Percentiles rank a stretch among this genome's conserved stretches.
Conservation (phyloP, 1,284 basidiomycete species). For the Papiliotrema laurentii region DNA sequence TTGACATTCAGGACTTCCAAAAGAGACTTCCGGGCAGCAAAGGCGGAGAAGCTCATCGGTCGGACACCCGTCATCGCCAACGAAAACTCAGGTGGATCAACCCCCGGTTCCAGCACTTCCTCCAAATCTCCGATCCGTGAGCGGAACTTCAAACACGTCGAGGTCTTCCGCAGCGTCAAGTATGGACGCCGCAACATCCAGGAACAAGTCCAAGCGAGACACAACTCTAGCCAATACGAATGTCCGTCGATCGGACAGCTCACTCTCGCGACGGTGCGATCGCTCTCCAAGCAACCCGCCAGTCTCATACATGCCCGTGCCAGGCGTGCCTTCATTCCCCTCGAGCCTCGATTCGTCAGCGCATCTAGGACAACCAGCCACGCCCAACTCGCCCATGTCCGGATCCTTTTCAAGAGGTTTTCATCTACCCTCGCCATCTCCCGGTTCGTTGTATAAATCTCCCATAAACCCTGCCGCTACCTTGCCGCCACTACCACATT, state of each 20-base stretch:
- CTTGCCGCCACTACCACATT: constrained; percentile 20
- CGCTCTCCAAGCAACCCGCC: not conserved
- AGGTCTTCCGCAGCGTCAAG: not conserved
- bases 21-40: not conserved
- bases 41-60: constrained; percentile 2
- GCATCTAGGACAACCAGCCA: not conserved
- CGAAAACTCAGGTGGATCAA: not conserved
- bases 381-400: constrained; percentile 6
- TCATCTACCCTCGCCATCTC: constrained; percentile 37
- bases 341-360: not conserved
- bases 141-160: constrained; percentile 5
- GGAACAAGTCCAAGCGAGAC: not conserved
- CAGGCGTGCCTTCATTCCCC: not conserved
- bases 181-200: too few relatives aligned
- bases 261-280: not conserved
- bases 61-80: not conserved
- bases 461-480: not conserved
- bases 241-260: not conserved
- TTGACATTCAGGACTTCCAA: not conserved
- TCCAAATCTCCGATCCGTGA: constrained; percentile 1
- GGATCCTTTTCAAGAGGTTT: constrained; percentile 38
- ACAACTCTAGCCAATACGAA: not conserved
- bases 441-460: constrained; percentile 33
- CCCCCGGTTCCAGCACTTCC: not conserved
- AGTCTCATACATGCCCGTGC: not conserved